Evolutionary conservation across 495 filamentous ascomycete species (phyloP), one percentile per base, ranked within the genome.

Genomic region (Podospora anserina): DNA sequence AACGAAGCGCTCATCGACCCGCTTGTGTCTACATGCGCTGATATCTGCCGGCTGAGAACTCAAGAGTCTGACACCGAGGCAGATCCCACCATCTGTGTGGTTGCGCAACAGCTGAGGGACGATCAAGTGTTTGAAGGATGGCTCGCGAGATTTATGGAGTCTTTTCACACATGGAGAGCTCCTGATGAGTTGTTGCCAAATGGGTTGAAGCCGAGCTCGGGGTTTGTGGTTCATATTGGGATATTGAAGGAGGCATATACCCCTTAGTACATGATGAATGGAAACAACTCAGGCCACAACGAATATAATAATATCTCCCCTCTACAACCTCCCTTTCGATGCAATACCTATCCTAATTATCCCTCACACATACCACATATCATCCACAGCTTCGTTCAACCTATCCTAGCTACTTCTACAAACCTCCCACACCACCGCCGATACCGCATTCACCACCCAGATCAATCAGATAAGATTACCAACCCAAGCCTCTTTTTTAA

Each of bases 91-190:
- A 64, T 83, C n/a, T 92, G 89, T 71, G 79, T 97, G 20, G 82
- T 97, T 56, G 93, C 89, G 20, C 93, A 96, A 81, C 94, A 97
- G 76, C 86, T 97, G 60, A 85, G 95, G 27, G 89, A 91, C 11
- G 85, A 90, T 5, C 89, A 91, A 28, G 91, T 99, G 0, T 96
- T 97, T 72, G 91, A 96, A 75, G 77, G 79, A 19, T 99, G 93
- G 92, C 77, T 97, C 61, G 80, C 79, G 64, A 84, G 83, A 65
- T 92, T 97, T 69, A 72, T 85, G 69, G 72, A 76, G 32, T 71
- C 70, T 20, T 98, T 99, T 75, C 80, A 84, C 18, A 86, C 90
- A 32, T 97, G 91, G 90, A 84, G 91, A 63, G 73, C 97, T n/a
- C 88, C 88, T 9, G 89, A 92, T 73, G 78, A 82, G 49, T 70